Evolutionary conservation across 2,329 filamentous ascomycete genomes (phyloP).

Genomic region (Dactylellina leptospora): DNA sequence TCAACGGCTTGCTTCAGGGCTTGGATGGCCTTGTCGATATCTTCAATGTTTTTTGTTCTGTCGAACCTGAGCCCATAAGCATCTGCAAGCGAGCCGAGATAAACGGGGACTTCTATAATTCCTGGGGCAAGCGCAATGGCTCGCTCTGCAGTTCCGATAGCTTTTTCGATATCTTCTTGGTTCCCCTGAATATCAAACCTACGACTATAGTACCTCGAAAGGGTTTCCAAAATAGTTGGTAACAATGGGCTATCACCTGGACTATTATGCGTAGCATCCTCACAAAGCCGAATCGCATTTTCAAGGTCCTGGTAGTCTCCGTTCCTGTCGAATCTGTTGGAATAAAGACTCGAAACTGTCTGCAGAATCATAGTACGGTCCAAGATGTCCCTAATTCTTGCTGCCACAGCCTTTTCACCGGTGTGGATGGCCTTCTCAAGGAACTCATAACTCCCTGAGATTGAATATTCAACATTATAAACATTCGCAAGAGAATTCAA

Average conservation of each 20-base stretch:
- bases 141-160: background rate
- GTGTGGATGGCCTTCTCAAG: too few relatives aligned
- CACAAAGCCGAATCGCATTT: background rate
- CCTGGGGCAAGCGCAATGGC: background rate
- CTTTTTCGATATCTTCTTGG: slow-evolving; percentile 4
- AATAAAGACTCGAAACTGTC: slow-evolving; percentile 6
- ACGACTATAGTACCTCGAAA: background rate
- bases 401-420: background rate
- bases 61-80: background rate
- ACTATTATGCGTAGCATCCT: background rate
- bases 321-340: background rate
- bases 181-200: background rate
- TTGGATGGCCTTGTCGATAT: slow-evolving; percentile 22
- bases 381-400: too few relatives aligned
- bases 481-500: too few relatives aligned
- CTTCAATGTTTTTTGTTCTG: background rate
- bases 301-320: background rate
- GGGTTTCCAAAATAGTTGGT: background rate
- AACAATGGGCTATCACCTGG: background rate
- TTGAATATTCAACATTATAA: too few relatives aligned
- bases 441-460: too few relatives aligned
- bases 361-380: too few relatives aligned
- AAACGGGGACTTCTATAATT: background rate
- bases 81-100: background rate
- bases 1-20: background rate